Evolutionary conservation across 2,329 filamentous ascomycete genomes (phyloP).

Genomic region (Fusarium continuum): DNA sequence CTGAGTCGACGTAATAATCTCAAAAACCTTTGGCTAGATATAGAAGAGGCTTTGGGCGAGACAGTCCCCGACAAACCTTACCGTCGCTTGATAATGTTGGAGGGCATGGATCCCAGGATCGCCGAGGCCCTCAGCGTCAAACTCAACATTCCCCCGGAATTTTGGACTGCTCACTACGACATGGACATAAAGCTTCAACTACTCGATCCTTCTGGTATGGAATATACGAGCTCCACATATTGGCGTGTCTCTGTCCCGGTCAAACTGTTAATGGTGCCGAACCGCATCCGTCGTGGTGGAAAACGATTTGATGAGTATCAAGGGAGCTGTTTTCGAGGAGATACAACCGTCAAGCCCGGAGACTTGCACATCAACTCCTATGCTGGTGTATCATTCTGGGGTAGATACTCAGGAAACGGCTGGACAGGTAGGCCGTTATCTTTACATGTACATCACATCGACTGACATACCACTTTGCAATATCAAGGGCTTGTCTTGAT

Average conservation of each 20-base stretch:
- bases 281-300: too few species aligned
- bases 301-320: too few species aligned
- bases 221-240: background rate
- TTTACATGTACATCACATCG: rapidly evolving
- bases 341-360: rapidly evolving
- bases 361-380: rapidly evolving
- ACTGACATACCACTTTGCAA: rapidly evolving
- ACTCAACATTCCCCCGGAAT: background rate
- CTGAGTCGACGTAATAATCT: background rate
- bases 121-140: background rate
- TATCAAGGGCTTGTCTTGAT: background rate
- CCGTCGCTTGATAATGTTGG: background rate
- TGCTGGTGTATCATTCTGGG: background rate
- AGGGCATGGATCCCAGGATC: background rate
- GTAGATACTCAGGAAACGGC: background rate
- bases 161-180: background rate
- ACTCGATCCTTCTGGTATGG: background rate
- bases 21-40: background rate
- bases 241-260: background rate
- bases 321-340: background rate
- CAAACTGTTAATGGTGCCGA: background rate
- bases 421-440: background rate
- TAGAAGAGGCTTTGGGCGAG: background rate
- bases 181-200: rapidly evolving
- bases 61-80: background rate